phyloP scores from a whole-genome alignment of 148 eudicot genomes.

The Arbutus unedo region DNA sequence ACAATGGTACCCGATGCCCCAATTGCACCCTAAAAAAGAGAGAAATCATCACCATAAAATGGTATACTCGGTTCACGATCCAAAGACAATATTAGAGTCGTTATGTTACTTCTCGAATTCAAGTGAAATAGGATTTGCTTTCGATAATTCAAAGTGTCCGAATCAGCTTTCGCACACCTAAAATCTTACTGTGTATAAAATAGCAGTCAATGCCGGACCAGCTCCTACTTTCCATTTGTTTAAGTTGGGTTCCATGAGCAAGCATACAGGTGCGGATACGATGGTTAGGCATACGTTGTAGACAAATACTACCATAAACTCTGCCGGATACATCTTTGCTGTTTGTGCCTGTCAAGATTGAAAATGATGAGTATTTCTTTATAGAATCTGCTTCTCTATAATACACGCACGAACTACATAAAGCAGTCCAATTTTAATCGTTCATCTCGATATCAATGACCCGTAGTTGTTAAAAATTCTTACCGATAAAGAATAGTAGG shows the following conservation, averaged over 20 bases:
- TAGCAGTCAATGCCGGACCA: constrained; percentile 43
- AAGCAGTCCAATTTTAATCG: too few species aligned
- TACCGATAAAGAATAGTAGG: too few species aligned
- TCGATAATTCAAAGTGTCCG: too few species aligned
- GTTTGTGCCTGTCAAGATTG: constrained; percentile 38
- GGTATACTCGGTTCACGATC: not conserved
- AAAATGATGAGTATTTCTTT: too few species aligned
- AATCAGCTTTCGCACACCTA: too few species aligned
- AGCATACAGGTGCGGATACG: constrained; percentile 36
- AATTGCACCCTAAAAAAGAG: not conserved
- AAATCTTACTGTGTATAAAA: constrained; percentile 45
- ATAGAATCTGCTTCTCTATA: too few species aligned
- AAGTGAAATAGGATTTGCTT: not conserved
- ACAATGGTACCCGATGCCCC: not conserved
- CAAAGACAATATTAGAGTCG: not conserved
- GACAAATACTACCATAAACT: constrained; percentile 50
- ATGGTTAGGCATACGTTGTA: constrained; percentile 39
- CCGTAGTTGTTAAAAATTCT: too few species aligned
- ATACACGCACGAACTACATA: too few species aligned
- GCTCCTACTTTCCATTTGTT: constrained; percentile 44
- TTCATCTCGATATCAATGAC: too few species aligned
- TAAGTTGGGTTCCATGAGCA: constrained; percentile 31
- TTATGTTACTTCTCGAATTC: not conserved
- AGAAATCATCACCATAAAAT: not conserved
- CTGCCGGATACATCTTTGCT: constrained; percentile 61